Evolutionary conservation across 2,329 filamentous ascomycete species (phyloP), one percentile per base, ranked within the genome.

Genomic region (Lachnellula hyalina): DNA sequence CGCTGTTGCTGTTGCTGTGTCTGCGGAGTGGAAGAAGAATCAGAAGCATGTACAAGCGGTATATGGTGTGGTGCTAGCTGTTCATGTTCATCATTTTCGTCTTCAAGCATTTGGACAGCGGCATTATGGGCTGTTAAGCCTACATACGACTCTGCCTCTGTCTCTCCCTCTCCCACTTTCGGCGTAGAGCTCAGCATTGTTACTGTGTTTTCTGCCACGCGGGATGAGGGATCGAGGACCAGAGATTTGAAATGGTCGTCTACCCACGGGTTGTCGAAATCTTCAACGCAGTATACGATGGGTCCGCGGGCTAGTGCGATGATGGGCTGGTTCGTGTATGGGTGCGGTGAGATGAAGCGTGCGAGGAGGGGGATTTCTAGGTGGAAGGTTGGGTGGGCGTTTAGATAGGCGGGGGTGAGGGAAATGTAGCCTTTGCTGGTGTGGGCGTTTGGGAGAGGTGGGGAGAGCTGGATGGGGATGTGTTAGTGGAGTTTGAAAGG

Each of bases 261-360:
- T 49, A 79, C 80, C 78, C 78, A 82, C 0, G 68, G 36, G 54
- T 84, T 82, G 61, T 85, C 81, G 6, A 73, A 62, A 53, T 85
- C 82, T 62, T 86, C 83, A 4, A 79, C 74, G 55, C 81, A 85
- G 65, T 85, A 85, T 5, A 85, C 70, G 5, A 85, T 63, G 0
- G 82, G 82, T 0, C 83, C 83, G 4, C 81, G 74, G 2, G 76
- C 79, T 6, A 85, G 65, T 1, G 77, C 73, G 38, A 82, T 59
- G 2, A 77, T 80, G n/a, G 75, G 68, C 61, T 83, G 79, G 59
- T 77, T 77, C 0, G 80, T 79, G 60, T 78, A 77, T 0, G 80
- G 80, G 60, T 84, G 78, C 0, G 81, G 80, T 2, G 74, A 67
- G 3, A 82, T 60, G 49, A 76, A 75, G 34, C 77, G 72, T 15